Base-by-base conservation (phyloP, 306 rosid genomes). In the Oxytropis ochrocephala region DNA sequence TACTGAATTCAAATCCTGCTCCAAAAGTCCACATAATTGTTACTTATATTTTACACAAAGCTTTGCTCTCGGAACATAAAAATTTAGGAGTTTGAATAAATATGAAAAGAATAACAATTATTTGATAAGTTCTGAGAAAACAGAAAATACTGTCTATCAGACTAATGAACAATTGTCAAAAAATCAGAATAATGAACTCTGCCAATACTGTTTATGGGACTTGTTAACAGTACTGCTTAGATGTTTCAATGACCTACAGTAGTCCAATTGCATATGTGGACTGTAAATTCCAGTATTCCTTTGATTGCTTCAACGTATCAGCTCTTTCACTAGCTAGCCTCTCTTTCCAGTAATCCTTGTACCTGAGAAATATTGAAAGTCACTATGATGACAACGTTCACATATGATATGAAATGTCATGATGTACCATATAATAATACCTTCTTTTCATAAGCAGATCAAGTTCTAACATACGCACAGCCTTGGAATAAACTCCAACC, bases 381-480 rank as follows among this genome's bases (percentile, higher is more conserved):
- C 42, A 74, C 7, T 42, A 36, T 44, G 55, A 64, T 65, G 38
- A 10, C 43, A 53, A 30, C 66, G 72, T 53, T 49, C 58, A 67
- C 48, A 41, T 36, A 14, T 38, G 54, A 39, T 41, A 73, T 19
- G 72, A 57, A 69, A 32, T 60, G 51, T 18, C 32, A 19, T 46
- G 59, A 27, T 69, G 49, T 50, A 47, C 24, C 35, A 18, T 21
- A 30, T n/a, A 33, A 30, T n/a, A 33, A 50, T 77, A 90, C 98
- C 98, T 86, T 86, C 63, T 82, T 84, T 90, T 90, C 73, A 90
- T 27, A 9, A 90, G 89, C 57, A 93, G 75, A 71, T 86, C 87
- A 43, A 93, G 79, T 75, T 93, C 98, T 78, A 80, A 33, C 94
- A 90, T 86, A 69, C 24, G 89, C 77, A 86, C 78, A n/a, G 88